These are phyloP conservation scores for Eucalyptus cloeziana DNA, from an alignment of 345 rosid genomes.

Conservation along the genomic window DNA sequence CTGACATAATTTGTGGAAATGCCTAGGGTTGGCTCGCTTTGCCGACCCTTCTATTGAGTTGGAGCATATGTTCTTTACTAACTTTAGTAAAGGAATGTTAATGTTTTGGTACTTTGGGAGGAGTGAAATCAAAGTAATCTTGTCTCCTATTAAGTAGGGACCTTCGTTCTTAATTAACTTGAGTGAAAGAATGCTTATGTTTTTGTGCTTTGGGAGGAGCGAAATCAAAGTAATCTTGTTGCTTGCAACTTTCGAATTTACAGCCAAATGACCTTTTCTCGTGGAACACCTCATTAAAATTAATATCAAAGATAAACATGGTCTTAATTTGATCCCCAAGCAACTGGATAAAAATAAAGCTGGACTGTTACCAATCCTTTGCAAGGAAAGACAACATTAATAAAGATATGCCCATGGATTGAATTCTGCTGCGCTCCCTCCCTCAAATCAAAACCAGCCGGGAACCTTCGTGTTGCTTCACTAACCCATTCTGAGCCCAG, in stretches of 20 bases:
- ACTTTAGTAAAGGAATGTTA: rapidly evolving
- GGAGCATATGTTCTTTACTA: neutral
- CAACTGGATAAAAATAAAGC: neutral
- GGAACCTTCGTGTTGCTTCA: neutral
- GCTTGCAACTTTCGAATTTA: neutral
- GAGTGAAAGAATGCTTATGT: too few species aligned
- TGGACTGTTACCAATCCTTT: neutral
- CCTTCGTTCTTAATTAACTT: neutral
- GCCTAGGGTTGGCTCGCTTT: neutral
- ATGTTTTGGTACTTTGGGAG: rapidly evolving
- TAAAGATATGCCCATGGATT: neutral
- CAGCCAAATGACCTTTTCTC: neutral
- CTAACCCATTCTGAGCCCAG: neutral
- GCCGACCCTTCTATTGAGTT: neutral
- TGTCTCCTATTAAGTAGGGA: rapidly evolving
- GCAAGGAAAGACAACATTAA: neutral
- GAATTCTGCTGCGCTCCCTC: neutral
- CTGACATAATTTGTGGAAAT: neutral
- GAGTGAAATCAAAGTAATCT: neutral
- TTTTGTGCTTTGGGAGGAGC: too few species aligned
- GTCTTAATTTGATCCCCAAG: neutral
- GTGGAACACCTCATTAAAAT: neutral
- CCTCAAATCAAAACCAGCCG: neutral
- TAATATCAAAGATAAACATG: too few species aligned
- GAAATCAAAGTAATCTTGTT: too few species aligned